Percentiles rank a stretch among this genome's conserved stretches.
These are phyloP conservation scores for Gracilaria vermiculophylla DNA, from an alignment of 23 red algal genomes.

Conservation along the genomic window DNA sequence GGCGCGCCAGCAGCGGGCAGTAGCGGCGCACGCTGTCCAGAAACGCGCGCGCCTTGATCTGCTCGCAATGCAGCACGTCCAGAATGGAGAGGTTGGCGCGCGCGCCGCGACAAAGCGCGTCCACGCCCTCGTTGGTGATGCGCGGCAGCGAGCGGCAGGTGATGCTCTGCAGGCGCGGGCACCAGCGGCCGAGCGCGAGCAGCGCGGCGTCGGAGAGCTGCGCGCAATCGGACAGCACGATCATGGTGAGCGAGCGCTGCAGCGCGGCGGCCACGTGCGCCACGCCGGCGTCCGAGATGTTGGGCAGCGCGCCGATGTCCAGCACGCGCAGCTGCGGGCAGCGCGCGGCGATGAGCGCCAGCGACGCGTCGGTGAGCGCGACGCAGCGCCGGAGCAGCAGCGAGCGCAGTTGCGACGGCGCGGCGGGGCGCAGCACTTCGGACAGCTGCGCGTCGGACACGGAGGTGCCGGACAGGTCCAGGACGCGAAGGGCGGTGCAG, in stretches of 20 bases:
- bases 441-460: conserved; percentile 3
- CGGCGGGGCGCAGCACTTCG: not conserved
- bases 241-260: conserved; percentile 3
- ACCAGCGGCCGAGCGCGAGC: not conserved
- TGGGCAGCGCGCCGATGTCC: conserved; percentile 19
- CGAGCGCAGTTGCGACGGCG: conserved; percentile 10
- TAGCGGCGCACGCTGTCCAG: conserved; percentile 31
- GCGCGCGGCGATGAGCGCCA: conserved; percentile 8
- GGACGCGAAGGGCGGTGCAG: not conserved
- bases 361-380: conserved; percentile 14
- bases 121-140: conserved; percentile 37
- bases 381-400: conserved; percentile 8
- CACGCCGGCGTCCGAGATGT: conserved; percentile 27
- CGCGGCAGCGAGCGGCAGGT: conserved; percentile 28
- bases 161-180: conserved; percentile 16
- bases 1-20: conserved; percentile 27
- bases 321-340: conserved; percentile 20
- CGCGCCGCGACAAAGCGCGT: conserved; percentile 24
- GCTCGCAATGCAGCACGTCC: conserved; percentile 42
- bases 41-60: conserved; percentile 36
- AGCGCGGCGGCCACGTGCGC: conserved; percentile 1
- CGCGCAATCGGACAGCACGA: conserved; percentile 35
- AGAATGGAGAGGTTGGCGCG: conserved; percentile 1
- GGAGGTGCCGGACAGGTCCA: conserved; percentile 1
- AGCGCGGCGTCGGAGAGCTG: conserved; percentile 16